A percentile compares a stretch with the other conserved stretches of the same genome.
phyloP scores from a whole-genome alignment of 139 green algal species.

The Chlamydomonas schloesseri region DNA sequence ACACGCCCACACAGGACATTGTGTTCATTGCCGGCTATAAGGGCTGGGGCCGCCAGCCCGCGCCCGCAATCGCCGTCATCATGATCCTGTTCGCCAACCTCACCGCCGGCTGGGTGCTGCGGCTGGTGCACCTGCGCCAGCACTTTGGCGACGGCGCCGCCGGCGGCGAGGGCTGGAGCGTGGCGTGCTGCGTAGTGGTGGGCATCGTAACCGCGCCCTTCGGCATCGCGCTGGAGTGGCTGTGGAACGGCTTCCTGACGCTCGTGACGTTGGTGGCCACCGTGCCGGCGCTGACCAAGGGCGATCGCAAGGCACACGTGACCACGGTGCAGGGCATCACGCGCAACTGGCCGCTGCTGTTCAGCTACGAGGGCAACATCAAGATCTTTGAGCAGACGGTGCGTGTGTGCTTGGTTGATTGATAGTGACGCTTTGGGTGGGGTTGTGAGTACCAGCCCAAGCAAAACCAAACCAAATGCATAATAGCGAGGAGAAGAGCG shows the following conservation, averaged over 20 bases:
- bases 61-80: background rate
- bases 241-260: background rate
- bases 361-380: background rate
- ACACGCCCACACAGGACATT: too few species aligned
- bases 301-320: too few species aligned
- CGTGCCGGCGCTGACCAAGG: too few species aligned
- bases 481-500: too few species aligned
- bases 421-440: too few species aligned
- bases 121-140: background rate
- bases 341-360: background rate
- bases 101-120: background rate
- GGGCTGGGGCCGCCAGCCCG: background rate
- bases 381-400: background rate
- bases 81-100: constrained; percentile 1
- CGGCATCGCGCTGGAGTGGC: background rate
- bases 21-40: background rate
- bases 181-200: background rate
- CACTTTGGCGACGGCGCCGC: background rate
- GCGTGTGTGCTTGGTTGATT: too few species aligned
- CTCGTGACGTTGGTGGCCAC: background rate
- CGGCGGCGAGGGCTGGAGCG: background rate
- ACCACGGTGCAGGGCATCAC: background rate
- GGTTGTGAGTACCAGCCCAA: too few species aligned
- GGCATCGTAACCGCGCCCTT: background rate
- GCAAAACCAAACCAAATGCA: too few species aligned